phyloP scores from a whole-genome alignment of 1,284 basidiomycete genomes.

The Porogramme epimiltina region DNA sequence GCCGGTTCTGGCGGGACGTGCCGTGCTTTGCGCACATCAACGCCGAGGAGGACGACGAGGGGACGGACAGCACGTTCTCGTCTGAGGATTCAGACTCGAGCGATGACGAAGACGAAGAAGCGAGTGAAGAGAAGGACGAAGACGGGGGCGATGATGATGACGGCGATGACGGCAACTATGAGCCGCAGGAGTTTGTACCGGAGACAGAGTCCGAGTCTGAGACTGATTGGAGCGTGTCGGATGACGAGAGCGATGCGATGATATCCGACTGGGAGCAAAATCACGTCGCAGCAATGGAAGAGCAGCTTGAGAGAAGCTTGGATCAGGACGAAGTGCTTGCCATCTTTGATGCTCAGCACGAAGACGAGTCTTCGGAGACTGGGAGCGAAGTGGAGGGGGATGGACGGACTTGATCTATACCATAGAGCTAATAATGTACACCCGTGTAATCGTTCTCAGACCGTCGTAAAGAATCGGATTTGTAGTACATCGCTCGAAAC shows the following conservation, averaged over 20 bases:
- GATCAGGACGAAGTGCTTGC: too few relatives aligned
- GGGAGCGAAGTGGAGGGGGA: too few relatives aligned
- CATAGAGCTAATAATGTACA: too few relatives aligned
- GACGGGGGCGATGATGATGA: not conserved
- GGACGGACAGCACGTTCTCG: not conserved
- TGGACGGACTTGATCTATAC: too few relatives aligned
- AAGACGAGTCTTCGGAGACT: too few relatives aligned
- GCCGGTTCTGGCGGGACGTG: not conserved
- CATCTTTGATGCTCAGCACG: too few relatives aligned
- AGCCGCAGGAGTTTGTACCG: not conserved
- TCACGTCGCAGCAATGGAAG: not conserved
- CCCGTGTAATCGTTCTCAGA: too few relatives aligned
- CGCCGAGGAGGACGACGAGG: conserved; percentile 1
- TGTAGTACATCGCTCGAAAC: too few relatives aligned
- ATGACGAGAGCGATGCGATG: conserved; percentile 4
- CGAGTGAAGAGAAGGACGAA: not conserved
- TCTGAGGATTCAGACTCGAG: not conserved
- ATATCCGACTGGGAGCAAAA: conserved; percentile 8
- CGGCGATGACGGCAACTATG: not conserved
- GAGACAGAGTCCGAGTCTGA: not conserved
- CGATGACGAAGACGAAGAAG: not conserved
- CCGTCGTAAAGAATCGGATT: too few relatives aligned
- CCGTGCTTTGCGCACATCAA: conserved; percentile 4
- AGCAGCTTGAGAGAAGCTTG: too few relatives aligned
- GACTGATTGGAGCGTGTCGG: not conserved